These are phyloP conservation scores for Chrysosporium queenslandicum DNA, from an alignment of 2,329 filamentous ascomycete species.

Conservation along the genomic window DNA sequence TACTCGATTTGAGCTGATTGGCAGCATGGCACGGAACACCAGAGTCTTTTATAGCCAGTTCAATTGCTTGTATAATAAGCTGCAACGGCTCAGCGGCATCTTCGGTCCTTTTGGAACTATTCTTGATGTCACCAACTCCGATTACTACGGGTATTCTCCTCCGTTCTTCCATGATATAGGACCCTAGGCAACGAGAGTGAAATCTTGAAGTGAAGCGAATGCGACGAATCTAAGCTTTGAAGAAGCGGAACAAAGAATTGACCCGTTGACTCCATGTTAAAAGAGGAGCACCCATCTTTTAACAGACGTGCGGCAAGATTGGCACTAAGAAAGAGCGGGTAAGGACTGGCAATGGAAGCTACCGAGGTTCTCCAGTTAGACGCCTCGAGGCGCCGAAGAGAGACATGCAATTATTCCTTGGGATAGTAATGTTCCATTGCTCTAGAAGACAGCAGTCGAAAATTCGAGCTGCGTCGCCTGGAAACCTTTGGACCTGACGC, in stretches of 20 bases:
- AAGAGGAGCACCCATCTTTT: not conserved
- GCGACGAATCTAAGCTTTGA: not conserved
- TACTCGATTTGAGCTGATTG: conserved; percentile 35
- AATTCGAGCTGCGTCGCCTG: too few relatives aligned
- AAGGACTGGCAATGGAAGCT: too few relatives aligned
- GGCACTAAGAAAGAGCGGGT: too few relatives aligned
- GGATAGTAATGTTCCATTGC: too few relatives aligned
- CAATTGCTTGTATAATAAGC: conserved; percentile 50
- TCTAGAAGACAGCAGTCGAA: too few relatives aligned
- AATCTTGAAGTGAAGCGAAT: too few relatives aligned
- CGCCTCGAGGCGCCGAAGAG: too few relatives aligned
- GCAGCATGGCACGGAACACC: conserved; percentile 24
- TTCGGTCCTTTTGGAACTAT: conserved; percentile 42
- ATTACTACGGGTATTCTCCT: conserved; percentile 46
- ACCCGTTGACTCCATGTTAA: not conserved
- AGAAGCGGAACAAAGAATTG: not conserved
- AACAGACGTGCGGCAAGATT: not conserved
- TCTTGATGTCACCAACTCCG: conserved; percentile 53
- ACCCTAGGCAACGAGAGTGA: too few relatives aligned
- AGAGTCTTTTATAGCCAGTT: conserved; percentile 44
- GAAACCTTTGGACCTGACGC: too few relatives aligned
- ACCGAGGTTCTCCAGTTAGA: too few relatives aligned
- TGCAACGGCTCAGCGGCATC: conserved; percentile 50
- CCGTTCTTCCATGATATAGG: not conserved
- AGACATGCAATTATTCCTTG: too few relatives aligned